Evolutionary conservation across 257 asterid genomes (phyloP).

Genomic region (Solanum neorickii): DNA sequence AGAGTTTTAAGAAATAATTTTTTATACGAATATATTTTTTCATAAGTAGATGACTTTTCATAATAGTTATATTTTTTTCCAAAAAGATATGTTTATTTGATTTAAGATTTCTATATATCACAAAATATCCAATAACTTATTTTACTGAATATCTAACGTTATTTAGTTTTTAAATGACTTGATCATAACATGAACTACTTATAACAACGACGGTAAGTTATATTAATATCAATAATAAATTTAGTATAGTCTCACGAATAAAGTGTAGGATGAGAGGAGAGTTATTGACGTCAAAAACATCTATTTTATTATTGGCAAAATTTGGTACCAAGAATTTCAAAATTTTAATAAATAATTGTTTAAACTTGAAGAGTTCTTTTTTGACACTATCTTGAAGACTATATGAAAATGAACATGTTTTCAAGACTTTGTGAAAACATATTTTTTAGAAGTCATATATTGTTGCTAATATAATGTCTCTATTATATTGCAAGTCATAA

Average conservation of each 20-base stretch:
- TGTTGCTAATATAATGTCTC: not conserved
- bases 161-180: not conserved
- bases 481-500: not conserved
- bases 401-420: not conserved
- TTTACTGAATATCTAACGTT: not conserved
- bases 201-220: not conserved
- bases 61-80: too few species aligned
- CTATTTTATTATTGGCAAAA: not conserved
- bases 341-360: not conserved
- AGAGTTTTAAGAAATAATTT: too few species aligned
- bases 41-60: too few species aligned
- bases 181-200: not conserved
- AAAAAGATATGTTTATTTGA: too few species aligned
- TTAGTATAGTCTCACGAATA: too few species aligned
- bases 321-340: not conserved
- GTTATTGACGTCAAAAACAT: not conserved
- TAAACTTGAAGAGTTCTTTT: not conserved
- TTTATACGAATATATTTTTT: too few species aligned
- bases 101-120: too few species aligned
- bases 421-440: not conserved
- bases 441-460: not conserved
- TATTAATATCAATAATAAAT: not conserved
- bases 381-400: not conserved
- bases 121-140: too few species aligned
- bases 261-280: fast-evolving